Conservation (phyloP, 2,329 filamentous ascomycete species). For the Xylaria sp. region DNA sequence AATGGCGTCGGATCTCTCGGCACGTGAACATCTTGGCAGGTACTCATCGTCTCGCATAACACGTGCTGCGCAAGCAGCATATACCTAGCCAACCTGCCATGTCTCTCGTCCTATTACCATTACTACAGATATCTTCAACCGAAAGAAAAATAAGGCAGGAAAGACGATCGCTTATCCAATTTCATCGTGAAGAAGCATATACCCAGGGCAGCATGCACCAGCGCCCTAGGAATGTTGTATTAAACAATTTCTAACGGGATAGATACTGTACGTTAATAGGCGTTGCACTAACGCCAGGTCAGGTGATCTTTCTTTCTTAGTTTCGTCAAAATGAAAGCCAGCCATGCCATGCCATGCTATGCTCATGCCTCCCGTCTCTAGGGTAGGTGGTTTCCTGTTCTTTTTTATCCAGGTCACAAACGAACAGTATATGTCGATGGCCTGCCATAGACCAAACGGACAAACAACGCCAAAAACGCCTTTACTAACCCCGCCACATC, state of each 20-base stretch:
- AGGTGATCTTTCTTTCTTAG: no score
- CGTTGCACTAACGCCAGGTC: slow-evolving; percentile 13
- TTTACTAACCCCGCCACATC: not conserved
- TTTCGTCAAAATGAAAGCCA: no score
- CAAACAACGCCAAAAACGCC: slow-evolving; percentile 28
- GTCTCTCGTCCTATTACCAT: no score
- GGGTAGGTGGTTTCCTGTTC: slow-evolving; percentile 4
- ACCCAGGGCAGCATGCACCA: slow-evolving; percentile 7
- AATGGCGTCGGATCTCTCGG: slow-evolving; percentile 13
- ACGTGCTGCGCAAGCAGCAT: not conserved
- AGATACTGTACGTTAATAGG: slow-evolving; percentile 14
- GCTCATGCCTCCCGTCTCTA: slow-evolving; percentile 28
- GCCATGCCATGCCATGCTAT: no score
- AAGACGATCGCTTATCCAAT: no score
- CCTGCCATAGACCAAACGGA: slow-evolving; percentile 17
- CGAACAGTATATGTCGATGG: slow-evolving; percentile 1
- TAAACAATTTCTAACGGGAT: no score
- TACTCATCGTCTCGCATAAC: not conserved
- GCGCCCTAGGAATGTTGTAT: slow-evolving; percentile 17
- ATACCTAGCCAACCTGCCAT: no score
- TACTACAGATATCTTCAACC: no score
- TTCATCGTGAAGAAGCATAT: slow-evolving; percentile 12
- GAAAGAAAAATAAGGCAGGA: no score
- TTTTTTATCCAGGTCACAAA: slow-evolving; percentile 11
- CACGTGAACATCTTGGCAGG: slow-evolving; percentile 25